A percentile compares a stretch with the other conserved stretches of the same genome.
phyloP scores from a whole-genome alignment of 192 early-diverging fungal genomes.

The Podila clonocystis region DNA sequence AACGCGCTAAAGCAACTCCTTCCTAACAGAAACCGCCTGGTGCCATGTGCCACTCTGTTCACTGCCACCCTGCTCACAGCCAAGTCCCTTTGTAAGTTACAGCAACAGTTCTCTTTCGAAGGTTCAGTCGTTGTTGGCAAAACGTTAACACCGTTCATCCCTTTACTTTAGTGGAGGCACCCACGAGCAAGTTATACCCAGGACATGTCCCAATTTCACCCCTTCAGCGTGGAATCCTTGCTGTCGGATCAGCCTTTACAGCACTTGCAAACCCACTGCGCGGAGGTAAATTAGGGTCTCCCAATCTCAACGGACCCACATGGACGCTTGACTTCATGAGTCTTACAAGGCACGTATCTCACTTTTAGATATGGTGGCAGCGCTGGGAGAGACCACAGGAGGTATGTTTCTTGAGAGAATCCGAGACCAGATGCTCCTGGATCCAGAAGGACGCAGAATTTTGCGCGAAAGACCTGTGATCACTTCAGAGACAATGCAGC shows the following conservation, averaged over 20 bases:
- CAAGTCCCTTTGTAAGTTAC: conserved; percentile 21
- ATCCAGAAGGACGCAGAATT: conserved; percentile 82
- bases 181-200: conserved; percentile 58
- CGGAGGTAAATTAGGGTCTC: conserved; percentile 58
- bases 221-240: conserved; percentile 70
- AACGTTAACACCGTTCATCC: background rate
- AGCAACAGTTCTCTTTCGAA: background rate
- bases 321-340: too few relatives aligned
- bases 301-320: background rate
- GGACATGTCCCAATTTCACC: conserved; percentile 73
- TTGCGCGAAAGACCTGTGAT: conserved; percentile 85
- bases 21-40: background rate
- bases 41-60: conserved; percentile 10
- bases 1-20: background rate
- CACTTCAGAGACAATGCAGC: conserved; percentile 72
- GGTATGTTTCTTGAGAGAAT: conserved; percentile 72
- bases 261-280: conserved; percentile 81
- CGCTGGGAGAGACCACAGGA: conserved; percentile 91
- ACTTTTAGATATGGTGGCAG: conserved; percentile 81
- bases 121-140: background rate
- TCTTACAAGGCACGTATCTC: too few relatives aligned
- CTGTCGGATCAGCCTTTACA: conserved; percentile 80
- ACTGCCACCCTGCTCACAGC: conserved; percentile 5
- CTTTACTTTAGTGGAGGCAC: conserved; percentile 23
- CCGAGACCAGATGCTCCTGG: conserved; percentile 81